Conservation (phyloP, 495 filamentous ascomycete genomes). For the Terfezia claveryi region DNA sequence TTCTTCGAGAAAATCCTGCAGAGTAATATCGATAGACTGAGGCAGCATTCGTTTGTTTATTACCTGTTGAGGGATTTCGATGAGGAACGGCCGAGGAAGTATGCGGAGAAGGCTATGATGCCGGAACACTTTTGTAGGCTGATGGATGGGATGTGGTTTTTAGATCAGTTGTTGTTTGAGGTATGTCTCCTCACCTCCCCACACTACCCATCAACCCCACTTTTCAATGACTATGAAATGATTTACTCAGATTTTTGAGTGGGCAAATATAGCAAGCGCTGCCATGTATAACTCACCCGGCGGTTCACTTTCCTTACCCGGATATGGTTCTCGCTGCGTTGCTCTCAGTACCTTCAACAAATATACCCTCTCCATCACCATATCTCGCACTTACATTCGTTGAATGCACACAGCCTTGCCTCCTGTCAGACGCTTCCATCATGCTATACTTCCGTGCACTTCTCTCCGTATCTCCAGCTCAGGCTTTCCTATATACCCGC, state of each 20-base stretch:
- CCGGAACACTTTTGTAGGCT: conserved; percentile 10
- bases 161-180: conserved; percentile 12
- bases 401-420: conserved; percentile 5
- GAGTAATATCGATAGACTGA: conserved; percentile 13
- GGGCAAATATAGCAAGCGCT: background rate
- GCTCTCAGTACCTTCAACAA: conserved; percentile 3
- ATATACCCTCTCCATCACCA: conserved; percentile 4
- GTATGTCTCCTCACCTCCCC: background rate
- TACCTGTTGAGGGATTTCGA: conserved; percentile 17
- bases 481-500: conserved; percentile 13
- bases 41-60: conserved; percentile 14
- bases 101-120: conserved; percentile 5
- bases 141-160: conserved; percentile 14
- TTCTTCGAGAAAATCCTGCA: conserved; percentile 8
- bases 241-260: background rate
- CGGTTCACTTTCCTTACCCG: background rate
- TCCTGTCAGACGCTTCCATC: conserved; percentile 10
- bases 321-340: background rate
- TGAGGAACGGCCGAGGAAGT: background rate
- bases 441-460: conserved; percentile 10
- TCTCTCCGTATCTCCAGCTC: conserved; percentile 5
- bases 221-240: too few species aligned
- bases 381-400: conserved; percentile 10
- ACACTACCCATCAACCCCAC: background rate
- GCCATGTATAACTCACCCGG: background rate